phyloP scores from a whole-genome alignment of 305 asterid genomes.

The Andrographis paniculata region DNA sequence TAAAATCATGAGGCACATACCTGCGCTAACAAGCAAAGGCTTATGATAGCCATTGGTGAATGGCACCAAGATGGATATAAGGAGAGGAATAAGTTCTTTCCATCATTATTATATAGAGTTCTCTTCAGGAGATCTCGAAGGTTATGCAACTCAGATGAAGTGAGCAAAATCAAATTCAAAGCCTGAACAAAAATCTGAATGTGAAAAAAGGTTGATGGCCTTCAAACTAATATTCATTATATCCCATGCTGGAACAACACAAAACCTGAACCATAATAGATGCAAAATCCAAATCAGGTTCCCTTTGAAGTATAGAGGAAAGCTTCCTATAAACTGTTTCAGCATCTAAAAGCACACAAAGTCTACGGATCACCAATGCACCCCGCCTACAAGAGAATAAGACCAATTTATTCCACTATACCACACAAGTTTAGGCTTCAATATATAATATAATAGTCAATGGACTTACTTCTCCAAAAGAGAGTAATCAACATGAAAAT shows the following conservation, averaged over 20 bases:
- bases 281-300: conserved; percentile 90
- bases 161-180: conserved; percentile 93
- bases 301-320: conserved; percentile 83
- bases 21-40: conserved; percentile 98
- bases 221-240: conserved; percentile 11
- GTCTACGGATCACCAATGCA: conserved; percentile 83
- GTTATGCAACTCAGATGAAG: conserved; percentile 87
- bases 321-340: conserved; percentile 92
- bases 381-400: conserved; percentile 82
- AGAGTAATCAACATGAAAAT: conserved; percentile 70
- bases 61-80: conserved; percentile 98
- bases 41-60: conserved; percentile 95
- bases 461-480: conserved; percentile 85
- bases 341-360: conserved; percentile 91
- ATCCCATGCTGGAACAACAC: conserved; percentile 9
- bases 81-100: conserved; percentile 76
- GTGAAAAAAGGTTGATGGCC: conserved; percentile 11
- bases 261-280: conserved; percentile 93
- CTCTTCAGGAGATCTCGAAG: conserved; percentile 77
- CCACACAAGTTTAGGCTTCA: conserved; percentile 6
- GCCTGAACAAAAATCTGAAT: conserved; percentile 50
- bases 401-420: conserved; percentile 20
- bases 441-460: conserved; percentile 17
- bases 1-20: conserved; percentile 26
- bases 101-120: conserved; percentile 65